Conservation (phyloP, 1,284 basidiomycete species). For the Moesziomyces sp. region DNA sequence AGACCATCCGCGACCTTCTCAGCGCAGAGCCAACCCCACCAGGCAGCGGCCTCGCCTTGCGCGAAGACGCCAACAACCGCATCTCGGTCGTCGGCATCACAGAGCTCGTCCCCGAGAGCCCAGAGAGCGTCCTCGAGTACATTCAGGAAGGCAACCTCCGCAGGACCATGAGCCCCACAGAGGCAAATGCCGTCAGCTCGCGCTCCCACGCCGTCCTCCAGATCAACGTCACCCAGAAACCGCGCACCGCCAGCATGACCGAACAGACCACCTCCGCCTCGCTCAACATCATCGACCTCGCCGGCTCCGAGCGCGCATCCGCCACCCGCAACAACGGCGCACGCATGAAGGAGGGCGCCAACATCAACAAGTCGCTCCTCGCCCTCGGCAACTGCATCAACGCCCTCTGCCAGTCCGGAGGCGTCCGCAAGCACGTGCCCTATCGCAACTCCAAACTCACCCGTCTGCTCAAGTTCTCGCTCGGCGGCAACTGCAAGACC, state of each 20-base stretch:
- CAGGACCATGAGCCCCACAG: constrained; percentile 66
- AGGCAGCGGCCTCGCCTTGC: constrained; percentile 61
- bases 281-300: constrained; percentile 67
- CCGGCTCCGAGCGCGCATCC: constrained; percentile 65
- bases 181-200: constrained; percentile 66
- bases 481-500: constrained; percentile 68
- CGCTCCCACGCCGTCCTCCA: constrained; percentile 66
- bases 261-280: constrained; percentile 64
- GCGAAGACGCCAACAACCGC: constrained; percentile 64
- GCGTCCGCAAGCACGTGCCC: constrained; percentile 56
- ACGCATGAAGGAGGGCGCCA: constrained; percentile 68
- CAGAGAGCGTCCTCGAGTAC: constrained; percentile 63
- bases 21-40: constrained; percentile 61
- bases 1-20: constrained; percentile 65
- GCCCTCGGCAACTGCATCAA: constrained; percentile 68
- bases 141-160: constrained; percentile 65
- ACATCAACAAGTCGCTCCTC: constrained; percentile 67
- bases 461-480: constrained; percentile 66
- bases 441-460: constrained; percentile 67
- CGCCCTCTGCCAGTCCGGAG: constrained; percentile 65
- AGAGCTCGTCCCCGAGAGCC: constrained; percentile 62
- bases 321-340: constrained; percentile 66
- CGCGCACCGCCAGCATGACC: constrained; percentile 60
- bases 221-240: constrained; percentile 66
- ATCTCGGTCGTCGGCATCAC: constrained; percentile 67